Evolutionary conservation across 225 moss, liverwort and hornwort species (phyloP).

Genomic region (Thuidium tamariscinum): DNA sequence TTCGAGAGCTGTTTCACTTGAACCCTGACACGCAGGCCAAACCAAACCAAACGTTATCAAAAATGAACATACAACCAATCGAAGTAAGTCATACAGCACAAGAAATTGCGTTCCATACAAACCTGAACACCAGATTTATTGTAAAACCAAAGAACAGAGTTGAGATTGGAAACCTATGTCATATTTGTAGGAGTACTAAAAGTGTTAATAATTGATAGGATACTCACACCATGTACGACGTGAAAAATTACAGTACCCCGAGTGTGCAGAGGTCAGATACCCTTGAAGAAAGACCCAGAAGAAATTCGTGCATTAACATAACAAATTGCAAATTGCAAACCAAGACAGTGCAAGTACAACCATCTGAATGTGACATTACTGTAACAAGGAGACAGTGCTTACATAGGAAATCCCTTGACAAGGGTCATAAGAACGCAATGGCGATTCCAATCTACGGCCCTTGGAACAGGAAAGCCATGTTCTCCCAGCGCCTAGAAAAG

Average conservation of each 20-base stretch:
- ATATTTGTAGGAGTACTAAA: not conserved
- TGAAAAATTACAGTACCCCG: not conserved
- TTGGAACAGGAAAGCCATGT: constrained; percentile 76
- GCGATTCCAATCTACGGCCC: constrained; percentile 77
- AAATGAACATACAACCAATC: not conserved
- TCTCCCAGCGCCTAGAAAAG: constrained; percentile 59
- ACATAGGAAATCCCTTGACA: constrained; percentile 75
- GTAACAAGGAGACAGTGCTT: constrained; percentile 2
- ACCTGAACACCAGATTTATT: not conserved
- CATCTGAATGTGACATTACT: not conserved
- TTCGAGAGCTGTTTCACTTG: constrained; percentile 76
- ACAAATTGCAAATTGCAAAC: not conserved
- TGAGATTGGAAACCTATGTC: not conserved
- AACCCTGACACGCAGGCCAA: constrained; percentile 30
- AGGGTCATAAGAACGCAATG: constrained; percentile 88
- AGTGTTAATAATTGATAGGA: not conserved
- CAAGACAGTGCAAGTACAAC: not conserved
- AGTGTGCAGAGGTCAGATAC: not conserved
- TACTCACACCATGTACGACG: not conserved
- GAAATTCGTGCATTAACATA: not conserved
- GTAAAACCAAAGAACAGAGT: not conserved
- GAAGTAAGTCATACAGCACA: not conserved
- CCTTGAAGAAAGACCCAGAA: not conserved
- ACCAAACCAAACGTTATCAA: not conserved
- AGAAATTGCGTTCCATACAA: not conserved